Percentiles rank a stretch among this genome's conserved stretches.
Conservation (phyloP, 2,329 filamentous ascomycete genomes). For the Ceratocystis alfenasii region DNA sequence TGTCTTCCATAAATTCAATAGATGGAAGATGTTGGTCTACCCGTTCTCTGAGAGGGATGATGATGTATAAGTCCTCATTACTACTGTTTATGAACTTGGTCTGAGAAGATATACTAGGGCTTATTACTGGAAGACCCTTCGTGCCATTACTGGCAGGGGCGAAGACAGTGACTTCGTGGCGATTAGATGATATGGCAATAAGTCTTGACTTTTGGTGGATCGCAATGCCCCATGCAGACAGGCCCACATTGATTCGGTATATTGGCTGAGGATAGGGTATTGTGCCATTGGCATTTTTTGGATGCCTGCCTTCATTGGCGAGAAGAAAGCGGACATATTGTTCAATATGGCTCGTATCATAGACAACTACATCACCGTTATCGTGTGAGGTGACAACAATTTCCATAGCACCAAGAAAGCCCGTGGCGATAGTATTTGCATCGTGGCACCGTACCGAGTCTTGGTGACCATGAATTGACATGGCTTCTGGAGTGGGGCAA, state of each 20-base stretch:
- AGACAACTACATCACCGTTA: slow-evolving; percentile 63
- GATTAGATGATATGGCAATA: slow-evolving; percentile 58
- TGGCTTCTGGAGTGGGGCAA: slow-evolving; percentile 32
- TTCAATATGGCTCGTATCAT: slow-evolving; percentile 47
- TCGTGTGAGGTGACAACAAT: slow-evolving; percentile 57
- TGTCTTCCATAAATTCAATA: slow-evolving; percentile 39
- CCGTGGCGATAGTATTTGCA: slow-evolving; percentile 57
- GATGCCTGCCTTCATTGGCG: slow-evolving; percentile 23
- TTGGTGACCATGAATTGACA: slow-evolving; percentile 40
- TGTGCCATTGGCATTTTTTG: not conserved
- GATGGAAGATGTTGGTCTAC: slow-evolving; percentile 38
- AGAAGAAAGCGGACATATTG: slow-evolving; percentile 31
- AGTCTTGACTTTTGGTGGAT: slow-evolving; percentile 19
- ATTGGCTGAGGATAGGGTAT: slow-evolving; percentile 36
- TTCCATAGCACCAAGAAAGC: slow-evolving; percentile 57
- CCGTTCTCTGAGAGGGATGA: not conserved
- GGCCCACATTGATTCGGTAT: slow-evolving; percentile 40
- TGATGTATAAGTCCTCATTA: not conserved
- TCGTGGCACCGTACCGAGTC: slow-evolving; percentile 43
- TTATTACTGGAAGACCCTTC: slow-evolving; percentile 5
- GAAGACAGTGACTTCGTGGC: slow-evolving; percentile 42
- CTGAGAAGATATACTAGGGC: not conserved
- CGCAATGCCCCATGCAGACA: slow-evolving; percentile 17
- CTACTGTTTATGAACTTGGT: not conserved
- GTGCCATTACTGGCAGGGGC: slow-evolving; percentile 30